A percentile compares a stretch with the other conserved stretches of the same genome.
phyloP scores from a whole-genome alignment of 257 asterid genomes.

The Handroanthus guayacan region DNA sequence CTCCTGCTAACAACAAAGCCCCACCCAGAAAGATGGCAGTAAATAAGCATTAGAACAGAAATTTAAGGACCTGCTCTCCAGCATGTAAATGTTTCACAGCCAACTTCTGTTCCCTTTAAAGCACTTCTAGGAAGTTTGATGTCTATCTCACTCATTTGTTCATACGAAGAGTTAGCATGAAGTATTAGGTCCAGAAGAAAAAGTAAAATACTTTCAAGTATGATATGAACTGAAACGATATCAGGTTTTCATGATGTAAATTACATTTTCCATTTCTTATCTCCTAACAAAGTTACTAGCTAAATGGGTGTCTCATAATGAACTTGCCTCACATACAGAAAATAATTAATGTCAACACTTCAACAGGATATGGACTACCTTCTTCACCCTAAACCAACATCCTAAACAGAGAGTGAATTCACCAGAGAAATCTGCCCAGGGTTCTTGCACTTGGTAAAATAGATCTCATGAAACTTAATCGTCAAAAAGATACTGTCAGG shows the following conservation, averaged over 20 bases:
- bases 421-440: background rate
- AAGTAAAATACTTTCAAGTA: background rate
- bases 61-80: slow-evolving; percentile 5
- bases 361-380: background rate
- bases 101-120: slow-evolving; percentile 18
- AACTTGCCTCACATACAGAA: background rate
- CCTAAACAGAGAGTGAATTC: background rate
- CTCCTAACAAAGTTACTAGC: slow-evolving; percentile 4
- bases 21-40: slow-evolving; percentile 12
- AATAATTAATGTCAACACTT: background rate
- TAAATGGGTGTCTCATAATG: background rate
- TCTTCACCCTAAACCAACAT: slow-evolving; percentile 7
- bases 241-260: background rate
- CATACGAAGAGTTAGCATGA: background rate
- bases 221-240: background rate
- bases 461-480: background rate
- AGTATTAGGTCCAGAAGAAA: slow-evolving; percentile 27
- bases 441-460: slow-evolving; percentile 15
- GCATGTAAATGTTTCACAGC: slow-evolving; percentile 1
- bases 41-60: slow-evolving; percentile 4
- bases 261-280: background rate
- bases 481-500: background rate
- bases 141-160: slow-evolving; percentile 6
- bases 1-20: slow-evolving; percentile 10
- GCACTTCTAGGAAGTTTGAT: background rate